Base-by-base conservation (phyloP, 1,284 basidiomycete genomes). In the Moniliella sp. region DNA sequence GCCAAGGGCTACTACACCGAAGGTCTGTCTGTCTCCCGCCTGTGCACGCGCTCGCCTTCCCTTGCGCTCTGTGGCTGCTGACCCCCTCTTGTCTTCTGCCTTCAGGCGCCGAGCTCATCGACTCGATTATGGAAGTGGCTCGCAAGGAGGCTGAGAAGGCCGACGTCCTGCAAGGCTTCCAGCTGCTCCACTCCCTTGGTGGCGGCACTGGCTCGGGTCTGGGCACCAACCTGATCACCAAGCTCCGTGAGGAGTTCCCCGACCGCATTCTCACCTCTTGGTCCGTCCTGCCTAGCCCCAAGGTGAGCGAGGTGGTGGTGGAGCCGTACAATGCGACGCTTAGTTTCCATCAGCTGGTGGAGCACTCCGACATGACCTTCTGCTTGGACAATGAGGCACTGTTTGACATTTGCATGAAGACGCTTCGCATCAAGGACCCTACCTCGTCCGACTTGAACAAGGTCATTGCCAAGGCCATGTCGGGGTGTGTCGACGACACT, bases 381-480 rank as follows among this genome's bases (percentile, higher is more conserved):
- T 71, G 69, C 61, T 69, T 71, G 54, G 88, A 94, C 64, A 94
- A 94, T 64, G 86, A 94, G 65, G 88, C 88, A 19, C 74, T 94
- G 37, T 48, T 51, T 37, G 84, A 94, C 61, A 94, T 94, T 58
- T 91, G 83, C 68, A 83, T 88, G 74, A 73, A 81, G 55, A 91
- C 86, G 28, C 72, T 94, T 61, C 93, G 93, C 69, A 73, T 91
- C 42, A 73, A 75, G 30, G 80, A 80, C 28, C 86, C 88, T 18
- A 84, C 80, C 7, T 91, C 93, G 63, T 83, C 81, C 48, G 83
- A 94, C 63, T 75, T 94, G 42, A 94, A 94, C 72, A 19, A 86
- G 63, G 75, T 97, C 43, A 83, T 97, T 34, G 88, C 83, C 17
- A 73, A 82, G 48, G 91, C 94, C 63, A 97, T 97, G 91, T 84